Evolutionary conservation across 306 rosid genomes (phyloP).

Genomic region (Sicyos baderoa): DNA sequence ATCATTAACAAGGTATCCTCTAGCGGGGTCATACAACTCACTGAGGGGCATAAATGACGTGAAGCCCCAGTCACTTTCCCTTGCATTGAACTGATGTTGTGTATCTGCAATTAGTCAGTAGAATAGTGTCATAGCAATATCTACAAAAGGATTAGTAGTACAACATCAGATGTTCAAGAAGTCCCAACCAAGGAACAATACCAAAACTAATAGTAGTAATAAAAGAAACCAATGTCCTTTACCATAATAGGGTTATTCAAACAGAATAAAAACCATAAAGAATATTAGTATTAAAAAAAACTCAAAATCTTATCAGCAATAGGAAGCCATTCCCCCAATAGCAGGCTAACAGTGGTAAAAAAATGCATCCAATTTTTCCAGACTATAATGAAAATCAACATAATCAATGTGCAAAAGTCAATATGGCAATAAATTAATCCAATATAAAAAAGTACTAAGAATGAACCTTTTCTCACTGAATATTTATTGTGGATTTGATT

Average conservation of each 20-base stretch:
- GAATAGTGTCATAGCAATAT: background rate
- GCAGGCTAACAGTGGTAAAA: background rate
- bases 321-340: background rate
- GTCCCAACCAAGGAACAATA: no score
- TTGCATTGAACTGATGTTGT: conserved; percentile 79
- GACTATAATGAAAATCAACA: background rate
- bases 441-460: background rate
- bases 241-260: background rate
- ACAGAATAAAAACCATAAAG: background rate
- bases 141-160: background rate
- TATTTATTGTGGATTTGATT: conserved; percentile 61
- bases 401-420: background rate
- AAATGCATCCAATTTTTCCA: background rate
- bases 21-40: conserved; percentile 66
- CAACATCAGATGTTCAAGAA: no score
- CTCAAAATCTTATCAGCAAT: background rate
- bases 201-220: background rate
- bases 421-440: background rate
- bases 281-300: background rate
- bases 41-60: conserved; percentile 88
- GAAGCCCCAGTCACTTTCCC: conserved; percentile 97
- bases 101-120: conserved; percentile 49
- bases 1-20: conserved; percentile 77
- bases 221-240: no score
- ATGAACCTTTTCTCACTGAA: conserved; percentile 67